These are phyloP conservation scores for Apiospora aurea DNA, from an alignment of 2,329 filamentous ascomycete species.

Conservation along the genomic window DNA sequence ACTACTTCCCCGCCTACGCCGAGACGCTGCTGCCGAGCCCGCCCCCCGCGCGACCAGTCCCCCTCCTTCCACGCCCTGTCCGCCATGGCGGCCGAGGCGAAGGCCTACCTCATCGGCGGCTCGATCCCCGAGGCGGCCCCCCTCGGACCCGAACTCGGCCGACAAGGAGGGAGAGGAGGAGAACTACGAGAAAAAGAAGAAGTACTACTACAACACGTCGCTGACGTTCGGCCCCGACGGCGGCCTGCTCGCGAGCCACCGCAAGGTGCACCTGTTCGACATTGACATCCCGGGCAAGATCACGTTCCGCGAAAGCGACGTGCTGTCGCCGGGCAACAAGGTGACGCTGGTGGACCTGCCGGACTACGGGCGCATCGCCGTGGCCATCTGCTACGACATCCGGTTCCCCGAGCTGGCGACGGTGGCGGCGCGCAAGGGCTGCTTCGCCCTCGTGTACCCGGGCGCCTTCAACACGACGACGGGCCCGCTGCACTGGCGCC, in stretches of 20 bases:
- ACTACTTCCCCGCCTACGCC: slow-evolving; percentile 91
- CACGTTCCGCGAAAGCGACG: slow-evolving; percentile 87
- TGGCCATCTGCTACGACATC: slow-evolving; percentile 98
- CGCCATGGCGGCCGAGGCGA: slow-evolving; percentile 78
- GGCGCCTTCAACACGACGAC: slow-evolving; percentile 98
- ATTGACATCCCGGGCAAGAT: slow-evolving; percentile 98
- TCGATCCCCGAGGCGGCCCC: slow-evolving; percentile 85
- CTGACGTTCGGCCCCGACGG: slow-evolving; percentile 83
- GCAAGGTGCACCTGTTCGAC: slow-evolving; percentile 96
- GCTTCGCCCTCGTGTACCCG: slow-evolving; percentile 88
- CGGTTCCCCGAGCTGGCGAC: slow-evolving; percentile 94
- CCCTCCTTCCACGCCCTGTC: slow-evolving; percentile 88
- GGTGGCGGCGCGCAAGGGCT: slow-evolving; percentile 84
- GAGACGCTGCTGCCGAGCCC: slow-evolving; percentile 84
- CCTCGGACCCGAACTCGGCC: slow-evolving; percentile 41
- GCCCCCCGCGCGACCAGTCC: slow-evolving; percentile 72
- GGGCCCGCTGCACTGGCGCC: slow-evolving; percentile 87
- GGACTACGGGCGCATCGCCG: slow-evolving; percentile 83
- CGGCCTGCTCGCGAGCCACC: slow-evolving; percentile 81
- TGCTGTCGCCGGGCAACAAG: slow-evolving; percentile 84
- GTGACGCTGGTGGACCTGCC: slow-evolving; percentile 87
- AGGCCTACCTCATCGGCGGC: slow-evolving; percentile 85
- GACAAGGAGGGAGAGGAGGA: neutral
- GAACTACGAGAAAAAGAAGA: slow-evolving; percentile 44
- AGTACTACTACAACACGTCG: slow-evolving; percentile 92